Conservation (phyloP, 1,139 yeast species). For the Candida sanyaensis region DNA sequence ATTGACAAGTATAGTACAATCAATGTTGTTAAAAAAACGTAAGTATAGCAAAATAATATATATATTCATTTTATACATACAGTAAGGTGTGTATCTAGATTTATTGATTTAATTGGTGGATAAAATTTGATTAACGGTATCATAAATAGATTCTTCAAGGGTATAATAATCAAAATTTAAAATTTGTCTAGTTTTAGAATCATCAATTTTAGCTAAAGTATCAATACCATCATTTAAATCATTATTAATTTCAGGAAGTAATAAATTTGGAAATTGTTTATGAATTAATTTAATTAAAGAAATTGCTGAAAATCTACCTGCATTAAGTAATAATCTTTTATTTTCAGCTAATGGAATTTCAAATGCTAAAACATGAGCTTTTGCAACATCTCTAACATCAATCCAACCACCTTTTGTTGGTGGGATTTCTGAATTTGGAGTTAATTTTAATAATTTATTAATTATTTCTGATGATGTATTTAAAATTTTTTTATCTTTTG, state of each 20-base stretch:
- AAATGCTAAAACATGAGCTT: conserved; percentile 46
- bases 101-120: not conserved
- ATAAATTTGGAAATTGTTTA: conserved; percentile 16
- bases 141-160: conserved; percentile 40
- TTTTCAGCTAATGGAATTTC: conserved; percentile 19
- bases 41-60: too few species aligned
- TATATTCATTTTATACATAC: too few species aligned
- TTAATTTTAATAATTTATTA: conserved; percentile 23
- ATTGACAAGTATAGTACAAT: too few species aligned
- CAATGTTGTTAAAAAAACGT: too few species aligned
- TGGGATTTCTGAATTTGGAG: conserved; percentile 19
- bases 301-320: conserved; percentile 20
- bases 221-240: conserved; percentile 40
- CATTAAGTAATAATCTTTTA: conserved; percentile 18
- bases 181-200: conserved; percentile 31
- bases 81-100: too few species aligned
- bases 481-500: conserved; percentile 29
- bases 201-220: conserved; percentile 29
- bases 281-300: conserved; percentile 26
- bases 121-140: conserved; percentile 45
- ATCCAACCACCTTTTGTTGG: conserved; percentile 26
- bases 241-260: conserved; percentile 43
- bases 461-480: conserved; percentile 47
- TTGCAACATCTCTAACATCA: conserved; percentile 58
- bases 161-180: conserved; percentile 39